Evolutionary conservation across 2,329 filamentous ascomycete species (phyloP).

Genomic region (Colletotrichum tamarilloi): DNA sequence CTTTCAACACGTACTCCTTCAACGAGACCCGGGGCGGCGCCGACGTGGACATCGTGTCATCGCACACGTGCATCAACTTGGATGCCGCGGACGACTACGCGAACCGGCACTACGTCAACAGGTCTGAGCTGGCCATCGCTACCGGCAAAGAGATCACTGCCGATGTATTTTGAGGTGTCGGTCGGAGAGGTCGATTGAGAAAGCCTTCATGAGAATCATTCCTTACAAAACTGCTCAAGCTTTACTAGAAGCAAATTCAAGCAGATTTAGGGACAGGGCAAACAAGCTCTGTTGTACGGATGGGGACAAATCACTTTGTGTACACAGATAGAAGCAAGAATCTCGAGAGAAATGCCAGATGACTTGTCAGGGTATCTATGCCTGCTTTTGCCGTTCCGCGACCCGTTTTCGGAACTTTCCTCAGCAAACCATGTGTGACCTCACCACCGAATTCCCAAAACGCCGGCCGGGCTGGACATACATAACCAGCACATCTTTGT

Average conservation of each 20-base stretch:
- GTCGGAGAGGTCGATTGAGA: too few relatives aligned
- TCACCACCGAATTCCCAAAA: constrained; percentile 28
- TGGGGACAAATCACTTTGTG: too few relatives aligned
- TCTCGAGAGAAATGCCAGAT: constrained; percentile 28
- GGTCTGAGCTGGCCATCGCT: not conserved
- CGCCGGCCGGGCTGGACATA: constrained; percentile 22
- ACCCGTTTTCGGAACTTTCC: constrained; percentile 21
- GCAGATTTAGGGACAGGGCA: too few relatives aligned
- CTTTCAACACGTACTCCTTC: not conserved
- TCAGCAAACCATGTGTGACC: constrained; percentile 24
- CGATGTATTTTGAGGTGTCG: not conserved
- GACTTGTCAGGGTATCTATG: constrained; percentile 35
- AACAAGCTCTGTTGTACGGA: too few relatives aligned
- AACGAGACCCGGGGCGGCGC: not conserved
- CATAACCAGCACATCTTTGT: constrained; percentile 19
- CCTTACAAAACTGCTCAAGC: not conserved
- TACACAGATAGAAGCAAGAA: not conserved
- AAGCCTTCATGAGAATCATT: not conserved
- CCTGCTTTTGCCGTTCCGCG: constrained; percentile 29
- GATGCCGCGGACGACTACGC: not conserved
- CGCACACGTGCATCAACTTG: not conserved
- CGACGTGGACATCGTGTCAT: not conserved
- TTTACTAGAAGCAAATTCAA: too few relatives aligned
- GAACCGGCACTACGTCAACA: not conserved
- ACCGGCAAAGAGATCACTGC: not conserved